These are phyloP conservation scores for Penicillium samsonianum DNA, from an alignment of 495 filamentous ascomycete species.

Conservation along the genomic window DNA sequence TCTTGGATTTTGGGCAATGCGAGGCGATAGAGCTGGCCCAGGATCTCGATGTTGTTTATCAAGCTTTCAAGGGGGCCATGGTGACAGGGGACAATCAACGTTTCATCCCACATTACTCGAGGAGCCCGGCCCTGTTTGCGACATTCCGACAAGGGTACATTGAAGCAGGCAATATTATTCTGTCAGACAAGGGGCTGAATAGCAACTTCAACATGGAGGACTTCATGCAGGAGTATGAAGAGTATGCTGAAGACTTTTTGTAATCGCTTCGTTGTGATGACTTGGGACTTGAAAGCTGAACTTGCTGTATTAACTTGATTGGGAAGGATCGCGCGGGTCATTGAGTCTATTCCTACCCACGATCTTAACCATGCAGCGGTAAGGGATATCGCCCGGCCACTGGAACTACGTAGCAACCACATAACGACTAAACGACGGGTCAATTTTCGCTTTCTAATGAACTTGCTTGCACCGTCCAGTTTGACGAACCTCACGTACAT, in stretches of 20 bases:
- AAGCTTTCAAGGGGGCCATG: constrained; percentile 23
- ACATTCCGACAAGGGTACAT: constrained; percentile 16
- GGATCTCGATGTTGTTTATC: constrained; percentile 13
- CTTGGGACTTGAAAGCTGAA: too few species aligned
- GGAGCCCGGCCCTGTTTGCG: constrained; percentile 13
- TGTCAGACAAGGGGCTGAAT: neutral
- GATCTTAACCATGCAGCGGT: too few species aligned
- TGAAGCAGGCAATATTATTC: constrained; percentile 13
- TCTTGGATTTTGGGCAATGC: constrained; percentile 19
- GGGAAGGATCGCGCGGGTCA: too few species aligned
- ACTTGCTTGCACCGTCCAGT: too few species aligned
- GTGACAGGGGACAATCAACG: constrained; percentile 19
- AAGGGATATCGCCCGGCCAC: too few species aligned
- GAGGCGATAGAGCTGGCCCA: constrained; percentile 13
- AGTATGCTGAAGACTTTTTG: constrained; percentile 16
- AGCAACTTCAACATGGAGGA: constrained; percentile 13
- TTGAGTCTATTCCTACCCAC: too few species aligned
- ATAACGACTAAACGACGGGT: too few species aligned
- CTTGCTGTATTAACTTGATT: too few species aligned
- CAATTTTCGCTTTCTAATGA: too few species aligned
- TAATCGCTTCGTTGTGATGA: neutral
- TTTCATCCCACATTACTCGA: constrained; percentile 14
- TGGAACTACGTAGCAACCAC: too few species aligned
- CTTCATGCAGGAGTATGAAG: constrained; percentile 19
- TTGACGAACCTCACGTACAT: too few species aligned